Evolutionary conservation across 2,329 filamentous ascomycete genomes (phyloP).

Genomic region (Nannizzia gypsea): DNA sequence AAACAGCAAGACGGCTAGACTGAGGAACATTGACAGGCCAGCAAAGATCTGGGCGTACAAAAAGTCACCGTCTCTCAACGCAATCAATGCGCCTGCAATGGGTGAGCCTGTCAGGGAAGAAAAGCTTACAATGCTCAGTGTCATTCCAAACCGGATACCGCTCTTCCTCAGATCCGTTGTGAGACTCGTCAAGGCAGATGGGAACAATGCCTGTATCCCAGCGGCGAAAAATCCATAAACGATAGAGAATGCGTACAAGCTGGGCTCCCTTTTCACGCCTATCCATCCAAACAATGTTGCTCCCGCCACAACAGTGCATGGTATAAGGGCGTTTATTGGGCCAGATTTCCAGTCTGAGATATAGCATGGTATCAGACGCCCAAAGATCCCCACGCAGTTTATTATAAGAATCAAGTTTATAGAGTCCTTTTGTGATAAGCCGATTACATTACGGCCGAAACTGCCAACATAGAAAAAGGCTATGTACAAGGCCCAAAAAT

Average conservation of each 20-base stretch:
- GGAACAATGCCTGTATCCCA: conserved; percentile 55
- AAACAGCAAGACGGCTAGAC: conserved; percentile 31
- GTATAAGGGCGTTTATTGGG: conserved; percentile 49
- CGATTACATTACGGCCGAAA: conserved; percentile 31
- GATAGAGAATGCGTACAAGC: conserved; percentile 50
- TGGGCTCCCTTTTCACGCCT: conserved; percentile 38
- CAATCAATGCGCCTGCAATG: conserved; percentile 43
- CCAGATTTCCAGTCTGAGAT: conserved; percentile 48
- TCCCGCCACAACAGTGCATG: conserved; percentile 35
- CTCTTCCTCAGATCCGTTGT: conserved; percentile 42
- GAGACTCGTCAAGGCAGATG: conserved; percentile 47
- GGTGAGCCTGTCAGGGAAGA: conserved; percentile 45
- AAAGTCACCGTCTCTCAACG: conserved; percentile 36
- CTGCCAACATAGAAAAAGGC: conserved; percentile 40
- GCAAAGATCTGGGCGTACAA: conserved; percentile 43
- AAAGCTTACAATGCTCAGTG: conserved; percentile 43
- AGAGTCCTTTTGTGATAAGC: conserved; percentile 34
- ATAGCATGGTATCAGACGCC: conserved; percentile 47
- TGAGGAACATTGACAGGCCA: conserved; percentile 34
- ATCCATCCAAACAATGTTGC: conserved; percentile 47
- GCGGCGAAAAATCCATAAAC: conserved; percentile 55
- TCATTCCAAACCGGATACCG: conserved; percentile 48
- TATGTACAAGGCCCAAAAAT: conserved; percentile 44
- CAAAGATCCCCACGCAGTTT: conserved; percentile 50
- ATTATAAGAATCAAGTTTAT: conserved; percentile 53